Conservation (phyloP, 2,329 filamentous ascomycete species). For the Calonectria crousiana region DNA sequence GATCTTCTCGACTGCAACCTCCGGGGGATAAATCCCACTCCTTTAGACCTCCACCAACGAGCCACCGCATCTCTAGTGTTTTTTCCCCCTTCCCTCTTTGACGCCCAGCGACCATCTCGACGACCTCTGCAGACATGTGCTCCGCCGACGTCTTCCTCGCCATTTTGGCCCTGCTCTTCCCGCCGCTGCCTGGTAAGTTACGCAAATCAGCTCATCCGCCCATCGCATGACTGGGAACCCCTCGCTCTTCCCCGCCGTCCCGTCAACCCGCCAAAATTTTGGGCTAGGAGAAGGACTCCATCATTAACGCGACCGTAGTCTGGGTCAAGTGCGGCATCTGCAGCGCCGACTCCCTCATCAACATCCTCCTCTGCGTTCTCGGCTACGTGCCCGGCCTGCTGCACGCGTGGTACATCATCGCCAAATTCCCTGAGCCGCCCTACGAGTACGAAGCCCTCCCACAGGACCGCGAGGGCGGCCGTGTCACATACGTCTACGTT, state of each 20-base stretch:
- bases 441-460: slow-evolving; percentile 76
- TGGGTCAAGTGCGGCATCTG: slow-evolving; percentile 98
- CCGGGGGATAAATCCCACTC: slow-evolving; percentile 20
- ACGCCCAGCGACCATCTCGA: background rate
- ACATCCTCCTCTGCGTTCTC: slow-evolving; percentile 87
- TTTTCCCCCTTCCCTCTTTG: background rate
- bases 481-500: slow-evolving; percentile 84
- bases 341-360: slow-evolving; percentile 92
- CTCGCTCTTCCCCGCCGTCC: background rate
- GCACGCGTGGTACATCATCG: slow-evolving; percentile 98
- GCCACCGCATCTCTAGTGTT: background rate
- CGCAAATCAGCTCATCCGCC: slow-evolving; percentile 11
- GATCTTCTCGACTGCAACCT: slow-evolving; percentile 21
- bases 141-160: slow-evolving; percentile 72
- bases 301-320: slow-evolving; percentile 61
- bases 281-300: background rate
- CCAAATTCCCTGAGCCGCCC: slow-evolving; percentile 83
- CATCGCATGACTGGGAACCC: background rate
- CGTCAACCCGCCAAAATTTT: background rate
- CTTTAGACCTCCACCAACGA: background rate
- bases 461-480: slow-evolving; percentile 67
- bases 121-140: slow-evolving; percentile 60
- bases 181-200: slow-evolving; percentile 71
- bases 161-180: slow-evolving; percentile 73
- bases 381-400: slow-evolving; percentile 88